These are phyloP conservation scores for Effrenium voratum DNA, from an alignment of 73 alveolate species.

Conservation along the genomic window DNA sequence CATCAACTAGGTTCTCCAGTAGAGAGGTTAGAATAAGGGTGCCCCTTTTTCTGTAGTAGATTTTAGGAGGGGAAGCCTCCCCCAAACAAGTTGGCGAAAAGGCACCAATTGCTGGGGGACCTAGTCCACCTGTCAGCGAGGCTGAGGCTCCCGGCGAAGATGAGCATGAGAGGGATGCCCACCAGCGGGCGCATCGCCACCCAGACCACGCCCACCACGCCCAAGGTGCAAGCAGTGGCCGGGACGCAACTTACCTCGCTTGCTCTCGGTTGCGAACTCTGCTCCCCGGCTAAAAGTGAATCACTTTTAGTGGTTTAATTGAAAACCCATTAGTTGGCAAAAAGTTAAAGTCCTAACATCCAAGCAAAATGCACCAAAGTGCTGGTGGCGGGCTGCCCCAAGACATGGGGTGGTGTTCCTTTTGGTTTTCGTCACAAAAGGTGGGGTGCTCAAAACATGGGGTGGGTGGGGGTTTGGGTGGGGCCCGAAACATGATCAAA, in stretches of 20 bases:
- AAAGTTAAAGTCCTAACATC: too few species aligned
- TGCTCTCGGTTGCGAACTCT: not conserved
- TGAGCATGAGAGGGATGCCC: conserved; percentile 41
- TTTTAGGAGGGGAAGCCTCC: not conserved
- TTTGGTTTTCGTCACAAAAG: too few species aligned
- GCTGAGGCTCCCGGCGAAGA: not conserved
- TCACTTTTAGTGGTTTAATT: too few species aligned
- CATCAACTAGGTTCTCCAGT: not conserved
- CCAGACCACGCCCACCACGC: conserved; percentile 90
- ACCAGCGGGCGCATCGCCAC: conserved; percentile 84
- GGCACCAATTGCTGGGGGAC: not conserved
- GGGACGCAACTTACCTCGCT: conserved; percentile 70
- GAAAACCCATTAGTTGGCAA: too few species aligned
- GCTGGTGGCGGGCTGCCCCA: too few species aligned
- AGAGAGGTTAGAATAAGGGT: not conserved
- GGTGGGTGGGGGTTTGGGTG: too few species aligned
- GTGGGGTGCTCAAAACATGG: too few species aligned
- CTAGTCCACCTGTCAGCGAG: not conserved
- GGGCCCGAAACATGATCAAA: too few species aligned
- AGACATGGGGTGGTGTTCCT: too few species aligned
- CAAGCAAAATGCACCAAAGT: too few species aligned
- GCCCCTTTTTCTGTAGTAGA: not conserved
- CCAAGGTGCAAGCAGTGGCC: conserved; percentile 66
- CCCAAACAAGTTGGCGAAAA: not conserved
- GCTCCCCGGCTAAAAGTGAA: not conserved